Evolutionary conservation across 1,139 yeast genomes (phyloP).

Genomic region (Magnusiomyces ingens): DNA sequence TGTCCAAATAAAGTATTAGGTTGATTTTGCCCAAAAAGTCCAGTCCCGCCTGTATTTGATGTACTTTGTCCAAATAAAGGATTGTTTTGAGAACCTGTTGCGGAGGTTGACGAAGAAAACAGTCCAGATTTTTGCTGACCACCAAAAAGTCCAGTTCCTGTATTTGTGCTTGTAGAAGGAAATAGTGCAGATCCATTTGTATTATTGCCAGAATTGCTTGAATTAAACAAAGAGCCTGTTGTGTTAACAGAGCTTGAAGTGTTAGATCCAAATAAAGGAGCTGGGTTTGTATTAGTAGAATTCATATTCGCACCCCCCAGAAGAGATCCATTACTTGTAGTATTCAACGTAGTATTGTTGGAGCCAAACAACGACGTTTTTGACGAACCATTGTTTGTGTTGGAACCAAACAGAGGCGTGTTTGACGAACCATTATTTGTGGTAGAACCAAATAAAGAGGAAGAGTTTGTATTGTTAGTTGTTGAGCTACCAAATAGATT

Average conservation of each 20-base stretch:
- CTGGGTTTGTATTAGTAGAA: constrained; percentile 1
- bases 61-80: background rate
- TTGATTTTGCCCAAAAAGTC: no score
- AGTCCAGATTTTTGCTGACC: background rate
- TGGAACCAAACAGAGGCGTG: constrained; percentile 2
- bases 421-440: constrained; percentile 5
- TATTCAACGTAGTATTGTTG: no score
- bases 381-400: no score
- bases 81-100: background rate
- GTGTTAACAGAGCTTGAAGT: background rate
- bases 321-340: no score
- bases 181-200: no score
- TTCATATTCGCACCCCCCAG: background rate
- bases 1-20: no score
- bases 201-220: background rate
- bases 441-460: constrained; percentile 21
- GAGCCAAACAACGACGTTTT: no score
- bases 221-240: background rate
- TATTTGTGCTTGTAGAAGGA: background rate
- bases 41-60: no score
- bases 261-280: background rate
- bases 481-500: constrained; percentile 2
- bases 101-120: background rate
- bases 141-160: constrained; percentile 9
- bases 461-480: constrained; percentile 14